Percentiles rank a stretch among this genome's conserved stretches.
Evolutionary conservation across 257 asterid species (phyloP).

Genomic region (Vinca minor): DNA sequence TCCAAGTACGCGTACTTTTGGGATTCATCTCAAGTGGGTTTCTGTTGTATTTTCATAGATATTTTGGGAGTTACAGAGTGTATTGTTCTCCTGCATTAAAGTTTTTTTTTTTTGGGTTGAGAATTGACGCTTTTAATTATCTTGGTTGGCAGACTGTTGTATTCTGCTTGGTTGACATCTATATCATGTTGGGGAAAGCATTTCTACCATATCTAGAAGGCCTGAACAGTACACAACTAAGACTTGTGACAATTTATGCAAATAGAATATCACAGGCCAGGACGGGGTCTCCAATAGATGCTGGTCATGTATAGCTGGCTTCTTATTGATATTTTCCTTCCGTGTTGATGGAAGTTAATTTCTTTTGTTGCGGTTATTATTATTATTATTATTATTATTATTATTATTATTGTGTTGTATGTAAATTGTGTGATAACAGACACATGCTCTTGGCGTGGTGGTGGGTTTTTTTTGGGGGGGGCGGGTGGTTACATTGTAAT

Average conservation of each 20-base stretch:
- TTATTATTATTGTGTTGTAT: no score
- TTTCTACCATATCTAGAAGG: conserved; percentile 93
- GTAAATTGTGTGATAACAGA: no score
- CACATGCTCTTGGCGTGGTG: no score
- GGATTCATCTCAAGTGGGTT: no score
- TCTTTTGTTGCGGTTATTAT: conserved; percentile 22
- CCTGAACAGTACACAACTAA: conserved; percentile 75
- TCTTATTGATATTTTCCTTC: conserved; percentile 3
- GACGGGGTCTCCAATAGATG: conserved; percentile 72
- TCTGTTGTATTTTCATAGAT: no score
- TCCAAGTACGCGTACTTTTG: no score
- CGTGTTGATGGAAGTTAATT: conserved; percentile 16
- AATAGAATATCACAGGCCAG: conserved; percentile 98
- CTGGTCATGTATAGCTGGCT: conserved; percentile 36
- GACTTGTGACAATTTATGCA: conserved; percentile 90
- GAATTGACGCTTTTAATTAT: conserved; percentile 6
- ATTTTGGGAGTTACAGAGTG: no score
- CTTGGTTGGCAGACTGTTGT: conserved; percentile 76
- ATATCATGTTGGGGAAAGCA: conserved; percentile 90
- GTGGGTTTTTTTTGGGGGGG: no score
- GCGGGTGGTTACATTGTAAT: conserved; percentile 8
- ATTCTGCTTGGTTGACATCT: conserved; percentile 92
- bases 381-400: conserved; percentile 23
- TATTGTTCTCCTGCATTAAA: no score
- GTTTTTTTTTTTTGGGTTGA: no score